A percentile compares a stretch with the other conserved stretches of the same genome.
phyloP scores from a whole-genome alignment of 805 yeast genomes.

The Schwanniomyces pseudopolymorphus region DNA sequence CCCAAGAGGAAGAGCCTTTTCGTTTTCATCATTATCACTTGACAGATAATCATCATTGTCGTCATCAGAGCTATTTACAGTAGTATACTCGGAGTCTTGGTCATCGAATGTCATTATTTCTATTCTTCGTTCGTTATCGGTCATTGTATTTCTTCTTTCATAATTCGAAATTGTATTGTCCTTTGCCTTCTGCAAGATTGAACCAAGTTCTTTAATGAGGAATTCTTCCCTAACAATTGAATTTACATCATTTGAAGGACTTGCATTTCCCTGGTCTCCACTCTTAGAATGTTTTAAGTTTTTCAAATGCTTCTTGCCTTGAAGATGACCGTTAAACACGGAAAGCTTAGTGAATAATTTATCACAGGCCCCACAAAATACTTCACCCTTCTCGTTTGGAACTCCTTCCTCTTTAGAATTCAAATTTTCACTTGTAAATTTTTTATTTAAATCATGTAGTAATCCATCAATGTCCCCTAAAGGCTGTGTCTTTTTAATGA shows the following conservation, averaged over 20 bases:
- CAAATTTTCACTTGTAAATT: slow-evolving; percentile 3
- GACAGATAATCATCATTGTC: slow-evolving; percentile 20
- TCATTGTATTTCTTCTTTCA: slow-evolving; percentile 65
- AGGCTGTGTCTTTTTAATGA: slow-evolving; percentile 49
- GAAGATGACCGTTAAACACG: slow-evolving; percentile 67
- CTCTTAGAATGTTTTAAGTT: slow-evolving; percentile 24
- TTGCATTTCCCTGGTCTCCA: neutral
- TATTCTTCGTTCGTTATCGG: slow-evolving; percentile 64
- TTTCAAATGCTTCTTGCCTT: slow-evolving; percentile 73
- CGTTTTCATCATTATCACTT: slow-evolving; percentile 40
- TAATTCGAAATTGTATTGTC: slow-evolving; percentile 56
- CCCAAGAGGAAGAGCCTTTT: slow-evolving; percentile 72
- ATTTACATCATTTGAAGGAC: neutral
- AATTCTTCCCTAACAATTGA: slow-evolving; percentile 43
- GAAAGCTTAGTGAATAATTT: slow-evolving; percentile 61
- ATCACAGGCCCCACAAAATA: slow-evolving; percentile 64
- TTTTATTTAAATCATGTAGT: slow-evolving; percentile 6
- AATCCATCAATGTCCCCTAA: slow-evolving; percentile 38
- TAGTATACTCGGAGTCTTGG: slow-evolving; percentile 41
- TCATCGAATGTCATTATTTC: slow-evolving; percentile 44
- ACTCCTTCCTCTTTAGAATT: neutral
- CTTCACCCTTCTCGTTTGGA: slow-evolving; percentile 24
- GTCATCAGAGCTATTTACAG: slow-evolving; percentile 24
- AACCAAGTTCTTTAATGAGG: slow-evolving; percentile 35
- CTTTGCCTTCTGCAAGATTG: slow-evolving; percentile 39